Evolutionary conservation across 2,329 filamentous ascomycete genomes (phyloP), one percentile per base, ranked within the genome.

Genomic region (Fusarium nanum): DNA sequence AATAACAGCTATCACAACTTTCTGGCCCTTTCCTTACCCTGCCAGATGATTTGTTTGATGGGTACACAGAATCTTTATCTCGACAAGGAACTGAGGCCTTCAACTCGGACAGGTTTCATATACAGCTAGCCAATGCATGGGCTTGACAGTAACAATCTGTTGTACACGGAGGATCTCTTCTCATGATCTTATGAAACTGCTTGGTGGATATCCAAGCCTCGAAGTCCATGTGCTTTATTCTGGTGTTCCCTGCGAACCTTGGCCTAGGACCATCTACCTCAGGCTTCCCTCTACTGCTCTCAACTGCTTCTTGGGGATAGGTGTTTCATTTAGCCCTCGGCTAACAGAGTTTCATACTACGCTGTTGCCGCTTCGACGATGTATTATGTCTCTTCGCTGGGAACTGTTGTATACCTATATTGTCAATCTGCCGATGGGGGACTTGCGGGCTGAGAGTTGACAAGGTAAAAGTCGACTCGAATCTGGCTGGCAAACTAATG

Each of bases 381-480:
- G 9, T 91, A 91, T 74, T 82, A 91, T 22, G 84, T 91, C 45
- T 85, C 89, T 27, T 90, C 88, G 0, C 78, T 91, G 5, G 89
- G 88, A 37, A 37, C 2, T 37, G 10, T 18, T 37, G 18, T 37
- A 18, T 37, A 18, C 16, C 16, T 37, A 10, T 16, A 6, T 37
- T 37, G 32, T 11, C 9, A 34, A 37, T 37, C 32, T 18, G 32
- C 16, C 32, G 18, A 37, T 18, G 16, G 32, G 32, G 32, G 32
- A 18, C 32, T 37, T 37, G 9, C 16, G 9, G 32, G 32, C 16
- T 37, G 32, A 34, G 14, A 37, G 32, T 37, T 37, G 16, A 37
- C 16, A 9, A 9, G 32, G 34, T n/a, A 37, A 10, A 37, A 16
- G 6, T 37, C 32, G 18, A 22, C 49, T 41, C 13, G 11, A 41